Evolutionary conservation across 1,284 basidiomycete genomes (phyloP), one percentile per base, ranked within the genome.

Genomic region (Austroboletus niveus): DNA sequence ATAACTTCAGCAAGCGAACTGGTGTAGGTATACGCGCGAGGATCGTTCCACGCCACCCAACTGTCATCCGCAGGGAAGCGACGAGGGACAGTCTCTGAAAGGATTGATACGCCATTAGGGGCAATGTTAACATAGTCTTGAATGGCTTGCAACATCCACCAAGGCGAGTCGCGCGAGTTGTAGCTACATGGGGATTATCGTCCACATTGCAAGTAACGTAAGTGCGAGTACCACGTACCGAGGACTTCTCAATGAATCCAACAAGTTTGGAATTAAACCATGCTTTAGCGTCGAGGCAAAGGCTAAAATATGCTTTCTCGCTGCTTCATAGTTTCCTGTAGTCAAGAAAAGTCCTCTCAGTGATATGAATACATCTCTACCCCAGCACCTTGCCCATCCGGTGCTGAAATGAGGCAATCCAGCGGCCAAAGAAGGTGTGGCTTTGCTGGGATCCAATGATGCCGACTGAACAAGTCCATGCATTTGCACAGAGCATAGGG

Each of bases 111-210:
- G 3, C 97, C 96, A 57, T 93, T 87, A 0, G 95, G 93, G 1
- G 90, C 92, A 72, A 82, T 87, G 52, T 75, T 76, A 38, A 84
- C 86, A 69, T 98, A 98, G 71, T 98, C 94, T 66, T 98, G 96
- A 52, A 98, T 96, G 64, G 92, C 97, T 69, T 99, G 96, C 52
- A 98, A 71, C 89, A 98, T 97, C 92, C 94, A 99, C 96, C 94
- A 97, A 29, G 93, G 92, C 7, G 89, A 90, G 64, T 94, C 92
- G 42, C 93, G 85, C 9, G 91, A 95, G 65, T 95, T 95, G 68
- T 94, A 95, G 53, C 89, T 87, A 43, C 35, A 40, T 47, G 48
- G 42, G 53, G 32, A 32, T 56, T 14, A 45, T 15, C 31, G 31
- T 41, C 12, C 14, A 11, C 29, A 38, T 15, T 20, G 20, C 40